Evolutionary conservation across 1,139 yeast species (phyloP).

Genomic region (Pichia sp.): DNA sequence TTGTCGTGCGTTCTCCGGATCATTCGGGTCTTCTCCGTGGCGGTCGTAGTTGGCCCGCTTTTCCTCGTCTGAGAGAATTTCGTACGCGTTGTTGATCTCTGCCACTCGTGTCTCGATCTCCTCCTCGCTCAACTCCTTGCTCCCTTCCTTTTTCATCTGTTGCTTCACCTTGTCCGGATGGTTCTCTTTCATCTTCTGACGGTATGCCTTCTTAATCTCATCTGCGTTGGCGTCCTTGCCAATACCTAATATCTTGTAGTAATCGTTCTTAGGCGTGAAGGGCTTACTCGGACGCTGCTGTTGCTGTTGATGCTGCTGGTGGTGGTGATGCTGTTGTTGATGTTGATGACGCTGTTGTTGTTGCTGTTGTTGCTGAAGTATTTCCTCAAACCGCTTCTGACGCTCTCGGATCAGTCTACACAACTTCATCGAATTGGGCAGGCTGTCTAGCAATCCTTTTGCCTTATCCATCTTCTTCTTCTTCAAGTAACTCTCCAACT

Average conservation of each 20-base stretch:
- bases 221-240: slow-evolving; percentile 62
- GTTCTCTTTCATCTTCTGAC: slow-evolving; percentile 70
- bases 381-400: slow-evolving; percentile 20
- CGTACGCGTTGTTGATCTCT: slow-evolving; percentile 90
- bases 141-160: slow-evolving; percentile 1
- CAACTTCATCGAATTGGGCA: slow-evolving; percentile 20
- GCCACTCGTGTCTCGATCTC: slow-evolving; percentile 83
- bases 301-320: slow-evolving; percentile 47
- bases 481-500: slow-evolving; percentile 24
- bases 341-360: slow-evolving; percentile 49
- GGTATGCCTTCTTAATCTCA: slow-evolving; percentile 77
- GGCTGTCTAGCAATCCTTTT: slow-evolving; percentile 16
- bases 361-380: slow-evolving; percentile 36
- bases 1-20: slow-evolving; percentile 23
- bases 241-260: slow-evolving; percentile 75
- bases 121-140: slow-evolving; percentile 52
- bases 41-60: slow-evolving; percentile 61
- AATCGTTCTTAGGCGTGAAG: slow-evolving; percentile 54
- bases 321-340: slow-evolving; percentile 42
- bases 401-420: slow-evolving; percentile 17
- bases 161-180: slow-evolving; percentile 86
- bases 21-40: slow-evolving; percentile 54
- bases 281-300: slow-evolving; percentile 39
- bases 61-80: slow-evolving; percentile 66
- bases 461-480: slow-evolving; percentile 23